Evolutionary conservation across 495 filamentous ascomycete genomes (phyloP).

Genomic region (Xylaria grammica): DNA sequence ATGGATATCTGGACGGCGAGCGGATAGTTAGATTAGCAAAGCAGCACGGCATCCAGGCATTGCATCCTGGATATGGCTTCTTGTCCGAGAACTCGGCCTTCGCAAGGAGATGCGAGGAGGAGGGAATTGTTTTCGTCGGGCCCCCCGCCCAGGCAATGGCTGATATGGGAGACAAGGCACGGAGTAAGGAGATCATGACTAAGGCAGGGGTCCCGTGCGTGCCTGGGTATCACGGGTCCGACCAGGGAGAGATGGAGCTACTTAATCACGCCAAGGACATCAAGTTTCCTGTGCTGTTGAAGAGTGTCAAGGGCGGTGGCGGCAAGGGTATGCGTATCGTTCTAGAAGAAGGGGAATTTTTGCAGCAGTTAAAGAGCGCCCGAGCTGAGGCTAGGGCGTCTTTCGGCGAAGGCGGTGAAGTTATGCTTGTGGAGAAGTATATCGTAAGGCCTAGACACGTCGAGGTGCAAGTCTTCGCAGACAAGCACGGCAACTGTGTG

Average conservation of each 20-base stretch:
- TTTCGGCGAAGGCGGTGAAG: conserved; percentile 84
- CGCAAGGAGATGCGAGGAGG: conserved; percentile 85
- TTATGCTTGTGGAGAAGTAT: conserved; percentile 97
- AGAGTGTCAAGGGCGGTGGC: conserved; percentile 95
- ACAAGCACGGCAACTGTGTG: conserved; percentile 83
- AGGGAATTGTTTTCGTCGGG: conserved; percentile 92
- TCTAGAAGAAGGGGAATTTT: conserved; percentile 72
- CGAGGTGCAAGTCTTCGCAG: conserved; percentile 97
- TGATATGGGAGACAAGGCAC: conserved; percentile 96
- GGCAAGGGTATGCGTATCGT: conserved; percentile 99
- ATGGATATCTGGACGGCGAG: conserved; percentile 90
- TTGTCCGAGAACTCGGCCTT: conserved; percentile 94
- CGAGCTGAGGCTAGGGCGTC: conserved; percentile 89
- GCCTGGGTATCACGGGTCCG: conserved; percentile 89
- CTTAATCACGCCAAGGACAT: conserved; percentile 77
- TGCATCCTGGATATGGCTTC: conserved; percentile 98
- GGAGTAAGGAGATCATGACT: conserved; percentile 91
- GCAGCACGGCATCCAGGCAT: conserved; percentile 79
- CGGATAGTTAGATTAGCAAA: conserved; percentile 88
- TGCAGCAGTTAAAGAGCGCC: conserved; percentile 80
- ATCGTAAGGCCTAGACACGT: conserved; percentile 94
- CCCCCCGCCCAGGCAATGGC: conserved; percentile 92
- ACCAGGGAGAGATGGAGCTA: conserved; percentile 77
- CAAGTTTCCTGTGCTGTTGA: conserved; percentile 90
- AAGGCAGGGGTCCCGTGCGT: conserved; percentile 93